Conservation (phyloP, 148 eudicot species). For the Amaranthus palmeri region DNA sequence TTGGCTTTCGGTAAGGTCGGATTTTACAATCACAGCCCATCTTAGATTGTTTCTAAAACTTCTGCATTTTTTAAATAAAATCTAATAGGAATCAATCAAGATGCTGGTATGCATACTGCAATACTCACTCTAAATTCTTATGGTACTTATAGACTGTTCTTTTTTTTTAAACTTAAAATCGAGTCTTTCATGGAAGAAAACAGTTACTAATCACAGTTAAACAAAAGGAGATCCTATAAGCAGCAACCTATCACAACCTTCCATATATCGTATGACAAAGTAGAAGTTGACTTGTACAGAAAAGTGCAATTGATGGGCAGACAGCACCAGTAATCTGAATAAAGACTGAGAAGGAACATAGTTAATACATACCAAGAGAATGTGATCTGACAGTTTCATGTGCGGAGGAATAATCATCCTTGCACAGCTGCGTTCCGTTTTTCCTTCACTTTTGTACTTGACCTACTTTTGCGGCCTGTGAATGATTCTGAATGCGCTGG, state of each 20-base stretch:
- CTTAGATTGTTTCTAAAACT: too few relatives aligned
- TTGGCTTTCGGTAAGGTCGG: too few relatives aligned
- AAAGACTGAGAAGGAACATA: not conserved
- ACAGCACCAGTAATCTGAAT: not conserved
- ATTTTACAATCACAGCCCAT: too few relatives aligned
- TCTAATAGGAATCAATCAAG: too few relatives aligned
- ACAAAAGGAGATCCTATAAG: too few relatives aligned
- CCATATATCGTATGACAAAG: not conserved
- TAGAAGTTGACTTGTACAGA: not conserved
- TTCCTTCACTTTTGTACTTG: not conserved
- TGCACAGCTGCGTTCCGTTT: not conserved
- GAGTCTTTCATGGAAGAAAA: not conserved
- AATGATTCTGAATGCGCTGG: not conserved
- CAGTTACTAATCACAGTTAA: not conserved
- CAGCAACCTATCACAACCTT: not conserved
- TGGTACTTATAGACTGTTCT: too few relatives aligned
- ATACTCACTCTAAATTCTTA: too few relatives aligned
- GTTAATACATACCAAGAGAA: not conserved
- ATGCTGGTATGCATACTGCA: too few relatives aligned
- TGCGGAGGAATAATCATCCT: not conserved
- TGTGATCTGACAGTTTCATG: not conserved
- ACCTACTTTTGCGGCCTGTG: not conserved
- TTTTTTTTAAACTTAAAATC: too few relatives aligned
- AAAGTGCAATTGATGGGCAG: not conserved
- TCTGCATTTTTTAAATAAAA: too few relatives aligned